phyloP scores from a whole-genome alignment of 768 basidiomycete genomes.

The Lentinula sp. region DNA sequence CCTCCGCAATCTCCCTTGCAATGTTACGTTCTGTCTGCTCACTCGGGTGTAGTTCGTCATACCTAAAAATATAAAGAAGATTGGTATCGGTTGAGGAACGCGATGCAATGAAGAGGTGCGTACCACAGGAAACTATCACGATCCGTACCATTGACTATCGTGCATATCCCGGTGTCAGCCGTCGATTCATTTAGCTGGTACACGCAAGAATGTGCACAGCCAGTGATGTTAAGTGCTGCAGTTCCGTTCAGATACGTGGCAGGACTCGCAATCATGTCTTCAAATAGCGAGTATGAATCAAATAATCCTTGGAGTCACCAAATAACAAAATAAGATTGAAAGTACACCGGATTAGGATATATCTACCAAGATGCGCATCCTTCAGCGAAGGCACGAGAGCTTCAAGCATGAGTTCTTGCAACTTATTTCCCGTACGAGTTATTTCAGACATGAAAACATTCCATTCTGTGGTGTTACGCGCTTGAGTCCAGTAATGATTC shows the following conservation, averaged over 20 bases:
- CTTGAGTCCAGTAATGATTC: conserved; percentile 26
- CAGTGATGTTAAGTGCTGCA: conserved; percentile 53
- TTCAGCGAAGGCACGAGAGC: conserved; percentile 40
- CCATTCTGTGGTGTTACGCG: conserved; percentile 43
- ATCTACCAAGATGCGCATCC: conserved; percentile 53
- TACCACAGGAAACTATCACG: conserved; percentile 48
- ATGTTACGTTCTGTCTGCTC: conserved; percentile 40
- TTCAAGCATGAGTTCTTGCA: conserved; percentile 46
- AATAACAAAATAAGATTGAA: not conserved
- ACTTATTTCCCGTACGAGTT: conserved; percentile 41
- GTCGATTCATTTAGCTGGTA: conserved; percentile 26
- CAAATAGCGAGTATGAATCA: conserved; percentile 55
- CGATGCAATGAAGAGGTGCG: conserved; percentile 6
- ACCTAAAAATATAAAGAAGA: conserved; percentile 12
- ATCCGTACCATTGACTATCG: conserved; percentile 24
- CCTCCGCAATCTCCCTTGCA: conserved; percentile 33
- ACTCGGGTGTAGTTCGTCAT: conserved; percentile 41
- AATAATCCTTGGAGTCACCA: conserved; percentile 38
- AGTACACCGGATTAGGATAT: not conserved
- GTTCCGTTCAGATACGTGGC: conserved; percentile 56
- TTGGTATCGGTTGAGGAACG: conserved; percentile 1
- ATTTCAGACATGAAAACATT: conserved; percentile 50
- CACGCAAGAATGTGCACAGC: conserved; percentile 43
- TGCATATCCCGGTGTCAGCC: conserved; percentile 23
- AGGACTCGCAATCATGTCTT: conserved; percentile 51